phyloP scores from a whole-genome alignment of 129 eudicot species.

The Chrysanthemum seticuspe region DNA sequence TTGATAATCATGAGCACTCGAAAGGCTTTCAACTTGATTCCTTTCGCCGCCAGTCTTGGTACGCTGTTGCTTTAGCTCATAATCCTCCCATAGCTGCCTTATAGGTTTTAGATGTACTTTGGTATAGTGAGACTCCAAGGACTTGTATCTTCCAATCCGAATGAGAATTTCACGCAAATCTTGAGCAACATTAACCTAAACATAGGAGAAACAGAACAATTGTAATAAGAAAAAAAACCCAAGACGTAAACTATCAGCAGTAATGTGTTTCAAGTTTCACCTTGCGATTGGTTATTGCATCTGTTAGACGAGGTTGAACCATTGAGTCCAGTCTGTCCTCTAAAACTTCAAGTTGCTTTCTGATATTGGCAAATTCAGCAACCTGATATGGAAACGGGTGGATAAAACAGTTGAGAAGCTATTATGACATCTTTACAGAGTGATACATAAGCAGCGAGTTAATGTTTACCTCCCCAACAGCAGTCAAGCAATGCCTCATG shows the following conservation, averaged over 20 bases:
- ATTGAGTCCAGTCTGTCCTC: conserved; percentile 97
- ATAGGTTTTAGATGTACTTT: conserved; percentile 83
- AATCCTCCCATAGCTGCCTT: conserved; percentile 91
- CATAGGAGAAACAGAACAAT: conserved; percentile 1
- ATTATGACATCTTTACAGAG: conserved; percentile 12
- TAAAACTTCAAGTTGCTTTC: conserved; percentile 98
- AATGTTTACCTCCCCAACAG: conserved; percentile 86
- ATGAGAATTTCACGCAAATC: conserved; percentile 88
- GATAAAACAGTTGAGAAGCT: background rate
- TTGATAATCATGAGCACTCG: conserved; percentile 52
- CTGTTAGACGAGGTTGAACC: conserved; percentile 97
- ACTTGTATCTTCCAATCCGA: conserved; percentile 89
- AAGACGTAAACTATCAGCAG: background rate
- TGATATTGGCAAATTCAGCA: conserved; percentile 97
- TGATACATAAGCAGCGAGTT: background rate
- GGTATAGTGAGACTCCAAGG: conserved; percentile 77
- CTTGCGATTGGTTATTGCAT: conserved; percentile 86
- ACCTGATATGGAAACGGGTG: conserved; percentile 50
- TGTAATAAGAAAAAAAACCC: background rate
- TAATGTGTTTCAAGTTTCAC: conserved; percentile 29
- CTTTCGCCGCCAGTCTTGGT: conserved; percentile 58
- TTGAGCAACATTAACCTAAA: conserved; percentile 82
- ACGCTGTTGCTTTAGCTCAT: conserved; percentile 62
- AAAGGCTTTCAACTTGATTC: conserved; percentile 51
- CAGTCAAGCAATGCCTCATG: conserved; percentile 97